Conservation (phyloP, 2,329 filamentous ascomycete genomes). For the Tolypocladium inflatum region DNA sequence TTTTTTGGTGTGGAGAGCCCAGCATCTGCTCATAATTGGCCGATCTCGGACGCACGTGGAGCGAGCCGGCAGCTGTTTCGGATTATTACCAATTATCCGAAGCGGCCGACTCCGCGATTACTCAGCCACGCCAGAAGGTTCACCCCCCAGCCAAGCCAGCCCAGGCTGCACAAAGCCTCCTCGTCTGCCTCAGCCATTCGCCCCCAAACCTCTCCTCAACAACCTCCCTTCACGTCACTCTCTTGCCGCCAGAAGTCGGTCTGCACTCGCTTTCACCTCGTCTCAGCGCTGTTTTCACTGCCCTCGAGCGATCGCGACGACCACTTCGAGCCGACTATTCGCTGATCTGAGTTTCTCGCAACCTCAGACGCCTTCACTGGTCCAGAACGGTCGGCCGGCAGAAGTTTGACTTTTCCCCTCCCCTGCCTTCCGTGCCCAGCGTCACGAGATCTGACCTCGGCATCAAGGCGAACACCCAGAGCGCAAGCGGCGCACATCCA, state of each 20-base stretch:
- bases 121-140: background rate
- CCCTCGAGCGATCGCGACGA: constrained; percentile 14
- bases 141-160: too few species aligned
- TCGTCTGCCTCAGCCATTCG: constrained; percentile 7
- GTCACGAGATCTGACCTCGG: background rate
- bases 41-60: background rate
- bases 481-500: background rate
- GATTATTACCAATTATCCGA: background rate
- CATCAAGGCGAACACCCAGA: background rate
- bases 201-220: constrained; percentile 12
- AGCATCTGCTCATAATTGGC: background rate
- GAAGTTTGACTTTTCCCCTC: constrained; percentile 5
- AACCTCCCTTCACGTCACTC: constrained; percentile 15
- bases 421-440: background rate
- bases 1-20: background rate
- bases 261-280: constrained; percentile 15
- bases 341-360: constrained; percentile 22
- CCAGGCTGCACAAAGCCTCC: constrained; percentile 2
- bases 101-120: background rate
- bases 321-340: constrained; percentile 26
- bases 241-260: constrained; percentile 25
- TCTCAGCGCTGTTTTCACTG: constrained; percentile 7
- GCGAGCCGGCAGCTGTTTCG: background rate
- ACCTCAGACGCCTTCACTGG: constrained; percentile 55
- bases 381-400: constrained; percentile 33